Conservation (phyloP, 2,329 filamentous ascomycete genomes). For the Lachnellula suecica region DNA sequence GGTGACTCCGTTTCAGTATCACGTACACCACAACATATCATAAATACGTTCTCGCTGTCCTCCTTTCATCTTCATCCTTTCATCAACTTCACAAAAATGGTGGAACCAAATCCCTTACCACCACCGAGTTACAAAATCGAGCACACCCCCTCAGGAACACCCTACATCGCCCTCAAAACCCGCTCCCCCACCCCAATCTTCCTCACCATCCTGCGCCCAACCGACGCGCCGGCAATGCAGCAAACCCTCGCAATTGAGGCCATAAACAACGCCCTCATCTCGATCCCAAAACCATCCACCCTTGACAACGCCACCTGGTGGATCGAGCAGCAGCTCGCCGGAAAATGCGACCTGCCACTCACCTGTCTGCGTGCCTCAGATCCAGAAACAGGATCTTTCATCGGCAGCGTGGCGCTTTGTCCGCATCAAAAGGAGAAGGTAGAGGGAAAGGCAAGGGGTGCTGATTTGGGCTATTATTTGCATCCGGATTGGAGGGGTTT, state of each 20-base stretch:
- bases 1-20: too few relatives aligned
- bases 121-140: constrained; percentile 1
- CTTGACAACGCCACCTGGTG: constrained; percentile 13
- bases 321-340: neutral
- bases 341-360: neutral
- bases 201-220: constrained; percentile 10
- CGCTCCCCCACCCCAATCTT: constrained; percentile 10
- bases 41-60: too few relatives aligned
- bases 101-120: neutral
- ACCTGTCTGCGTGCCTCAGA: constrained; percentile 2
- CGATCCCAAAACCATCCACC: constrained; percentile 8
- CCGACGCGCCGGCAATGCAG: constrained; percentile 3
- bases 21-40: too few relatives aligned
- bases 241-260: neutral
- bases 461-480: constrained; percentile 16
- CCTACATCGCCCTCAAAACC: constrained; percentile 13
- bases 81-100: too few relatives aligned
- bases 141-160: constrained; percentile 4
- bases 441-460: neutral
- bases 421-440: neutral
- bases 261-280: constrained; percentile 9
- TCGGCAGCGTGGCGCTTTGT: constrained; percentile 1
- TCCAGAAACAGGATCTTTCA: constrained; percentile 2
- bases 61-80: too few relatives aligned
- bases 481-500: constrained; percentile 12